Evolutionary conservation across 1,139 yeast genomes (phyloP).

Genomic region (Nematodospora anomalae): DNA sequence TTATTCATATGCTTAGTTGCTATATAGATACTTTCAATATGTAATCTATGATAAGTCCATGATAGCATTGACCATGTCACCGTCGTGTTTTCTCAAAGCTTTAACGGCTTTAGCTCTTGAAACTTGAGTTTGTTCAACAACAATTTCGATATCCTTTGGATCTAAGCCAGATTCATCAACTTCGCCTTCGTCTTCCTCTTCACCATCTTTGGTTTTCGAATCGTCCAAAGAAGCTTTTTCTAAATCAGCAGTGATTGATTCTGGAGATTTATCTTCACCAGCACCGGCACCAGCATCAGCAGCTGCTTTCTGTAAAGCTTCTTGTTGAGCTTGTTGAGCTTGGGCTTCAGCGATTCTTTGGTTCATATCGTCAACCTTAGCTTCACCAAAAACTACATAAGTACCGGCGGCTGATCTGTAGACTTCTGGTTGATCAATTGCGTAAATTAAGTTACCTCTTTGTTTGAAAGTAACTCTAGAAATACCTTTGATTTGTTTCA

Average conservation of each 20-base stretch:
- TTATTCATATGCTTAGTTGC: no score
- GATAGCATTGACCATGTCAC: conserved; percentile 94
- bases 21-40: no score
- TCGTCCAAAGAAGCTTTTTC: conserved; percentile 70
- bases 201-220: conserved; percentile 34
- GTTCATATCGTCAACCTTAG: conserved; percentile 89
- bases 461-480: conserved; percentile 95
- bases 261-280: conserved; percentile 58
- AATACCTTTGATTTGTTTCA: conserved; percentile 90
- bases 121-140: conserved; percentile 86
- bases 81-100: conserved; percentile 85
- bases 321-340: conserved; percentile 48
- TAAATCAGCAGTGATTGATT: conserved; percentile 86
- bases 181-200: conserved; percentile 65
- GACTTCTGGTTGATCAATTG: conserved; percentile 93
- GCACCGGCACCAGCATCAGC: conserved; percentile 29
- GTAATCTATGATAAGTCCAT: conserved; percentile 67
- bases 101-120: conserved; percentile 87
- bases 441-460: conserved; percentile 89
- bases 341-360: conserved; percentile 72
- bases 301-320: conserved; percentile 64
- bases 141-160: conserved; percentile 75
- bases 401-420: conserved; percentile 93
- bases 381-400: conserved; percentile 96
- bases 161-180: conserved; percentile 81